Evolutionary conservation across 1,284 basidiomycete genomes (phyloP).

Genomic region (Cutaneotrichosporon mucoides): DNA sequence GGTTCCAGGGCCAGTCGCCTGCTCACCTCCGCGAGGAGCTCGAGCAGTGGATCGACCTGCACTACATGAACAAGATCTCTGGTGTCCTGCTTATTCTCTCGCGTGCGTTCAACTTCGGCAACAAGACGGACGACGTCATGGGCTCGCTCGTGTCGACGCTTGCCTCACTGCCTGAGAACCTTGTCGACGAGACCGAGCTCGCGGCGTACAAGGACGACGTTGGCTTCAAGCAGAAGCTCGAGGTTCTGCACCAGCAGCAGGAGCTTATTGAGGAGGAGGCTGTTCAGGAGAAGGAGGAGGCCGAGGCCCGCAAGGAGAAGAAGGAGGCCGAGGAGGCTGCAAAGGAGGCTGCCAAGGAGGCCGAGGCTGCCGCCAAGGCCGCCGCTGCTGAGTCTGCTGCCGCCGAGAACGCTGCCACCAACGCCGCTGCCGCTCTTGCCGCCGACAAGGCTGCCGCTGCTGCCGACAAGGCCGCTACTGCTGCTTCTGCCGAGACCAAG

Average conservation of each 20-base stretch:
- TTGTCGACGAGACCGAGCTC: constrained; percentile 94
- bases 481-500: no score
- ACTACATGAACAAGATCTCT: constrained; percentile 77
- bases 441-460: no score
- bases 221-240: constrained; percentile 96
- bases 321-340: constrained; percentile 60
- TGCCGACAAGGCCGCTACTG: no score
- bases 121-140: constrained; percentile 75
- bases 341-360: constrained; percentile 52
- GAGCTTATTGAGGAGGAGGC: constrained; percentile 99
- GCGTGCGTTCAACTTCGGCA: constrained; percentile 91
- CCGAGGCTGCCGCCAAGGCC: constrained; percentile 52
- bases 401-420: not conserved
- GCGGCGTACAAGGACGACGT: constrained; percentile 83
- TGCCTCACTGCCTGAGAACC: constrained; percentile 87
- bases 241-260: constrained; percentile 96
- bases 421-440: constrained; percentile 68
- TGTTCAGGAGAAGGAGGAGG: constrained; percentile 95
- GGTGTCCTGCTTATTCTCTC: constrained; percentile 90
- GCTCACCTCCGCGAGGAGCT: constrained; percentile 82
- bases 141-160: constrained; percentile 83
- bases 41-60: constrained; percentile 87
- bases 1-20: constrained; percentile 78
- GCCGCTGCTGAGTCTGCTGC: not conserved
- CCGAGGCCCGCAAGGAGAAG: constrained; percentile 79